These are phyloP conservation scores for Globisporangium spiculum DNA, from an alignment of 352 stramenopile species.

Conservation along the genomic window DNA sequence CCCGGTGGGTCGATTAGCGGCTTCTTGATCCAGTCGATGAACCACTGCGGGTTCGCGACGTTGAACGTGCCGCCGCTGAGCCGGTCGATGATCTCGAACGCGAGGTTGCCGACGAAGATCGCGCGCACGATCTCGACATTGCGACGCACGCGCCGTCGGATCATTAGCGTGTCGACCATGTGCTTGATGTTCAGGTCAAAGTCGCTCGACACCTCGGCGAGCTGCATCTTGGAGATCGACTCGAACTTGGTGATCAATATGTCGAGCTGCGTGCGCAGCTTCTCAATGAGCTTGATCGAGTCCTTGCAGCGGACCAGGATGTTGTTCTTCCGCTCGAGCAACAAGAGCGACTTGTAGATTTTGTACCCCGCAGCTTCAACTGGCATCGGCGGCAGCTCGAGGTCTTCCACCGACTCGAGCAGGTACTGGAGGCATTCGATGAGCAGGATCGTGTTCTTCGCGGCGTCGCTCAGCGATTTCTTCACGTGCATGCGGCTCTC, in stretches of 20 bases:
- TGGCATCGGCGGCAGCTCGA: slow-evolving; percentile 58
- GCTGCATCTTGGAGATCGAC: slow-evolving; percentile 85
- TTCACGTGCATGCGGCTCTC: slow-evolving; percentile 81
- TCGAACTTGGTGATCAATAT: slow-evolving; percentile 91
- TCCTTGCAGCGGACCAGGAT: slow-evolving; percentile 92
- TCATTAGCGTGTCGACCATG: slow-evolving; percentile 72
- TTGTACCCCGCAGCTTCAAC: slow-evolving; percentile 50
- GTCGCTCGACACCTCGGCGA: slow-evolving; percentile 84
- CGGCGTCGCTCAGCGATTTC: slow-evolving; percentile 87
- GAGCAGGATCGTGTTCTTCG: slow-evolving; percentile 94
- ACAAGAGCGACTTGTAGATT: slow-evolving; percentile 92
- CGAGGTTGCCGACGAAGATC: slow-evolving; percentile 91
- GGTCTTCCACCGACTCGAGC: slow-evolving; percentile 92
- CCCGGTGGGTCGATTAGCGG: slow-evolving; percentile 54
- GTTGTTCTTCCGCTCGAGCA: slow-evolving; percentile 87
- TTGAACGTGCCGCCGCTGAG: slow-evolving; percentile 92
- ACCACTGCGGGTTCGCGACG: slow-evolving; percentile 86
- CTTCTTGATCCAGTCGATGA: slow-evolving; percentile 70
- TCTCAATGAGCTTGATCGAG: slow-evolving; percentile 94
- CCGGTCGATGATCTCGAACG: slow-evolving; percentile 94
- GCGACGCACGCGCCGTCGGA: slow-evolving; percentile 48
- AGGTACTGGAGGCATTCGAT: slow-evolving; percentile 97
- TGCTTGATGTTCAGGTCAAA: slow-evolving; percentile 89
- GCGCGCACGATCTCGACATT: slow-evolving; percentile 89
- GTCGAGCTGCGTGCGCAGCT: slow-evolving; percentile 90